Conservation (phyloP, 2,329 filamentous ascomycete species). For the Beauveria sp. region DNA sequence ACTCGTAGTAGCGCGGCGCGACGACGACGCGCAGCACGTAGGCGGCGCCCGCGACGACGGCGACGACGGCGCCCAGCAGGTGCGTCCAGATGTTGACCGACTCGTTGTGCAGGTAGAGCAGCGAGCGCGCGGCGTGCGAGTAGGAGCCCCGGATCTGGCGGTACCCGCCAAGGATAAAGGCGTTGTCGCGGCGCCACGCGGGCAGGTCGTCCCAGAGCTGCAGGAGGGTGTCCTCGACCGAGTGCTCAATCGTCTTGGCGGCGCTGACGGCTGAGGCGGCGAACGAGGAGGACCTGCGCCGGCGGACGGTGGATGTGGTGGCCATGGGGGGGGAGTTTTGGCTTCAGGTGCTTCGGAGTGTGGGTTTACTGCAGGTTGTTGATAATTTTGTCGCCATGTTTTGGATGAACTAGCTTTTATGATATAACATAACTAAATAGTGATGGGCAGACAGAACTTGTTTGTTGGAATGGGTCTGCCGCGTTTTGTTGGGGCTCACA, state of each 20-base stretch:
- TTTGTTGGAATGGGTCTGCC: slow-evolving; percentile 7
- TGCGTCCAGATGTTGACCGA: slow-evolving; percentile 58
- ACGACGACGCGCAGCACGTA: slow-evolving; percentile 51
- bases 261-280: slow-evolving; percentile 19
- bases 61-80: slow-evolving; percentile 56
- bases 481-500: slow-evolving; percentile 26
- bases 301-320: neutral
- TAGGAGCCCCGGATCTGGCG: slow-evolving; percentile 44
- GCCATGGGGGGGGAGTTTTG: neutral
- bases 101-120: slow-evolving; percentile 53
- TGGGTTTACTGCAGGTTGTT: neutral
- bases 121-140: slow-evolving; percentile 35
- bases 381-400: neutral
- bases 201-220: slow-evolving; percentile 53
- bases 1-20: slow-evolving; percentile 51
- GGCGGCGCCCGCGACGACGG: slow-evolving; percentile 38
- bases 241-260: slow-evolving; percentile 30
- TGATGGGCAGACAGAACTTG: neutral
- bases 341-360: too few species aligned
- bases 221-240: slow-evolving; percentile 34
- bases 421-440: neutral
- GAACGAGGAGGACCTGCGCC: slow-evolving; percentile 18
- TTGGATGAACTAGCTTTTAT: neutral
- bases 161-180: slow-evolving; percentile 47
- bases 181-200: slow-evolving; percentile 53